Base-by-base conservation (phyloP, 2,329 filamentous ascomycete genomes). In the Zopfia rhizophila region DNA sequence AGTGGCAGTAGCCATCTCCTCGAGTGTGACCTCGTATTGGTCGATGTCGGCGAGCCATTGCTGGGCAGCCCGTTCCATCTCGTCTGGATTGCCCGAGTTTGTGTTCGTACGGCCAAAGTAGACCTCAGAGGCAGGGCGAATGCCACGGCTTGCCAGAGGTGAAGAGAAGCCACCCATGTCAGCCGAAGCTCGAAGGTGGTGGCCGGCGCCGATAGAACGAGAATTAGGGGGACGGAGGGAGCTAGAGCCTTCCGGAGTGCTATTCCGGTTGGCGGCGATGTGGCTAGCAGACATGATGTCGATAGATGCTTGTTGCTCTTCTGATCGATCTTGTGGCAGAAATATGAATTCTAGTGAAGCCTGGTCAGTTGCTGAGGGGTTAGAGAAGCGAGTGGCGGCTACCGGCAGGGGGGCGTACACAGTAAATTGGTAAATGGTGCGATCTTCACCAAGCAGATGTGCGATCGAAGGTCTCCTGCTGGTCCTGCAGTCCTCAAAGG, bases 41-140 rank as follows among this genome's bases (percentile, higher is more conserved):
- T 99, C 94, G 60, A 99, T 97, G 66, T 99, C 94, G 44, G 93
- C 91, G 63, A 99, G 93, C 94, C 94, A 99, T 75, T 99, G 92
- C 77, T 97, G 92, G 38, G 93, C 91, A 56, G 93, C 89, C 74
- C 92, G 93, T 72, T 97, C 94, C 72, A 94, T 87, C 73, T 97
- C 94, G 53, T 97, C 92, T 14, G 83, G 75, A 60, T 82, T 85
- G 58, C 90, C 69, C 22, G 87, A 62, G 79, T 82, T 63, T 85
- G 86, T 53, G 82, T 82, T 69, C 87, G 82, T 76, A 65, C 89
- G 90, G 55, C 90, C 92, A 72, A 93, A 96, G 72, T 85, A 85
- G 53, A 97, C 91, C 70, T 99, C 94, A 14, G 94, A 97, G 18
- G 92, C 91, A 22, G 94, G 94, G 48, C 94, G 90, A 63, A 96